Conservation (phyloP, 2,329 filamentous ascomycete genomes). For the Claviceps lovelessii region DNA sequence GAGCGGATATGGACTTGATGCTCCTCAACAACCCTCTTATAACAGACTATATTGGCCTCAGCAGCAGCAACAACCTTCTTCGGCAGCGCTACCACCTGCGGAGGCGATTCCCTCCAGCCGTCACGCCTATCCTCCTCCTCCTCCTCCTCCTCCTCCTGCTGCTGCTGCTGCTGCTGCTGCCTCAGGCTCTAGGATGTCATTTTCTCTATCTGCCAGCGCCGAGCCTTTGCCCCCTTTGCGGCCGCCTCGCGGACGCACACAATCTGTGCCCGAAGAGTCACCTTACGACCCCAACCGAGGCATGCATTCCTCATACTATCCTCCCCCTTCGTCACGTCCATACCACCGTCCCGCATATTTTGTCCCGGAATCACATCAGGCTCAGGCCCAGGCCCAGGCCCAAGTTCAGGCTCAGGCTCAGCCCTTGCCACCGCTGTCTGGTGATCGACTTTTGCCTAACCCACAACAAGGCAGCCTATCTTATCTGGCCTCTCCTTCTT, state of each 20-base stretch:
- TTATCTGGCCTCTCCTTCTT: constrained; percentile 23
- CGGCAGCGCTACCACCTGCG: neutral
- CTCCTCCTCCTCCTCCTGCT: constrained; percentile 13
- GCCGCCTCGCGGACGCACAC: constrained; percentile 22
- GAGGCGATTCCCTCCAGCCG: constrained; percentile 7
- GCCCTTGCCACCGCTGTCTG: constrained; percentile 16
- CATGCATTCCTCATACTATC: constrained; percentile 19
- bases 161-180: constrained; percentile 10
- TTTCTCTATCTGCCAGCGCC: constrained; percentile 20
- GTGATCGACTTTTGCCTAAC: constrained; percentile 22
- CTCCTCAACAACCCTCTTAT: constrained; percentile 10
- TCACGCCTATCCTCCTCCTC: constrained; percentile 12
- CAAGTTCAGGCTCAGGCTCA: neutral
- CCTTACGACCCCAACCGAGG: constrained; percentile 18
- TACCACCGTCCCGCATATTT: constrained; percentile 18
- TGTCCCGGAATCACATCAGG: constrained; percentile 8
- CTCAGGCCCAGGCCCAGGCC: constrained; percentile 3
- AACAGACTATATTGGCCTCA: constrained; percentile 22
- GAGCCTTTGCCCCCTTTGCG: constrained; percentile 25
- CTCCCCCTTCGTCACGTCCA: constrained; percentile 14
- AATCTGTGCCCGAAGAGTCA: constrained; percentile 20
- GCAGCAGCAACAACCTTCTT: constrained; percentile 7
- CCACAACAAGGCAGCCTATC: constrained; percentile 15
- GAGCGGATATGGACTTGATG: constrained; percentile 18
- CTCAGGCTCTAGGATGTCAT: constrained; percentile 19